These are phyloP conservation scores for Pythium sukuiense DNA, from an alignment of 352 stramenopile species.

Conservation along the genomic window DNA sequence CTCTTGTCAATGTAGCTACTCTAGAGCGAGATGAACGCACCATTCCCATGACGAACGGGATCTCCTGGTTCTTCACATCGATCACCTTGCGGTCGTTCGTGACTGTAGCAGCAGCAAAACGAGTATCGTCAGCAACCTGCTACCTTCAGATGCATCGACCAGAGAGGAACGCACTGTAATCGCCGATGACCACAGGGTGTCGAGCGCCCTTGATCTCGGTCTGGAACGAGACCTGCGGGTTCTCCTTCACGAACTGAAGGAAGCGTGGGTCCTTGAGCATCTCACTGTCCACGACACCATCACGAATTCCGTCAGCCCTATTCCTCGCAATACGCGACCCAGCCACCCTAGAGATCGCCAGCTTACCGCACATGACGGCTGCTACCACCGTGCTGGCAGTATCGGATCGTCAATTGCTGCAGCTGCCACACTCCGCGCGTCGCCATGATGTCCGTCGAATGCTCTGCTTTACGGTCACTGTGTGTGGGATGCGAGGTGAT, in stretches of 20 bases:
- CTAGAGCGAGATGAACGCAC: constrained; percentile 27
- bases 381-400: constrained; percentile 52
- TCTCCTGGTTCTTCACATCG: constrained; percentile 89
- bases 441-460: constrained; percentile 30
- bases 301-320: background rate
- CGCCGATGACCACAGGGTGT: constrained; percentile 80
- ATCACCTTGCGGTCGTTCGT: constrained; percentile 80
- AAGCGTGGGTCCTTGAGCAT: constrained; percentile 79
- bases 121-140: background rate
- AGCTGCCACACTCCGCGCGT: constrained; percentile 50
- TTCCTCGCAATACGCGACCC: background rate
- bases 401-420: constrained; percentile 47
- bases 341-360: too few species aligned
- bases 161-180: constrained; percentile 63
- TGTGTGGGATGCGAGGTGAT: constrained; percentile 17
- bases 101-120: constrained; percentile 36
- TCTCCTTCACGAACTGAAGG: constrained; percentile 83
- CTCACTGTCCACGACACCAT: constrained; percentile 31
- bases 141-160: background rate
- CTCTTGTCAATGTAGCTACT: background rate
- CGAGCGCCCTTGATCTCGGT: constrained; percentile 83
- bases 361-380: constrained; percentile 70
- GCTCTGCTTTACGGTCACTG: constrained; percentile 6
- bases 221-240: constrained; percentile 83
- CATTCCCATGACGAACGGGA: constrained; percentile 79